A percentile compares a stretch with the other conserved stretches of the same genome.
These are phyloP conservation scores for Nasturtium officinale DNA, from an alignment of 345 rosid species.

Conservation along the genomic window DNA sequence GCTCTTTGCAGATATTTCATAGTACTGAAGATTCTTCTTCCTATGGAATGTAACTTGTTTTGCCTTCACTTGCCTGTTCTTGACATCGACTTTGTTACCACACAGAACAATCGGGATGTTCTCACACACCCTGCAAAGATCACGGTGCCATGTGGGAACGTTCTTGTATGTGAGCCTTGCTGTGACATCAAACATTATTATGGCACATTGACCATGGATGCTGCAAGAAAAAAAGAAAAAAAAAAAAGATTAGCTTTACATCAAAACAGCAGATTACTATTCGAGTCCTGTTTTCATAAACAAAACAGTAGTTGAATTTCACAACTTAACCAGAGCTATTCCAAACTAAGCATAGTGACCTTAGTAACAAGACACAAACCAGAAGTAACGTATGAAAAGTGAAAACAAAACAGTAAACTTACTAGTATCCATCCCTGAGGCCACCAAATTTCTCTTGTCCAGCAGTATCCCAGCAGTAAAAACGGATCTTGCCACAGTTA, in stretches of 20 bases:
- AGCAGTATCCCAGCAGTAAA: conserved; percentile 99
- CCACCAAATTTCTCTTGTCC: conserved; percentile 98
- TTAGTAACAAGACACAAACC: not conserved
- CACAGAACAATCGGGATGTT: conserved; percentile 90
- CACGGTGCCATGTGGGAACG: conserved; percentile 99
- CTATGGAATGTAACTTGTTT: conserved; percentile 92
- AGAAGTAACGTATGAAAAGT: not conserved
- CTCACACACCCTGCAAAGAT: conserved; percentile 92
- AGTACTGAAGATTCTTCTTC: conserved; percentile 91
- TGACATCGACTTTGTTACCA: conserved; percentile 93
- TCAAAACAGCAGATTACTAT: not conserved
- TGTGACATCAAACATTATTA: conserved; percentile 96
- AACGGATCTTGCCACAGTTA: conserved; percentile 84
- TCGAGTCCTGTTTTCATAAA: not conserved
- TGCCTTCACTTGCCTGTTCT: conserved; percentile 95
- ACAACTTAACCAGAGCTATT: not conserved
- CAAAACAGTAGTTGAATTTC: not conserved
- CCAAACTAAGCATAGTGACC: not conserved
- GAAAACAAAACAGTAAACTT: not conserved
- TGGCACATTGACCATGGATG: conserved; percentile 98
- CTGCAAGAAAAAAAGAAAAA: conserved; percentile 47
- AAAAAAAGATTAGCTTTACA: not conserved
- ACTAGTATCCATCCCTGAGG: conserved; percentile 96
- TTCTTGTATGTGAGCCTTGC: conserved; percentile 96
- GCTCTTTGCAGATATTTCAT: conserved; percentile 93